Conservation (phyloP, 306 rosid species). For the Quercus gilva region DNA sequence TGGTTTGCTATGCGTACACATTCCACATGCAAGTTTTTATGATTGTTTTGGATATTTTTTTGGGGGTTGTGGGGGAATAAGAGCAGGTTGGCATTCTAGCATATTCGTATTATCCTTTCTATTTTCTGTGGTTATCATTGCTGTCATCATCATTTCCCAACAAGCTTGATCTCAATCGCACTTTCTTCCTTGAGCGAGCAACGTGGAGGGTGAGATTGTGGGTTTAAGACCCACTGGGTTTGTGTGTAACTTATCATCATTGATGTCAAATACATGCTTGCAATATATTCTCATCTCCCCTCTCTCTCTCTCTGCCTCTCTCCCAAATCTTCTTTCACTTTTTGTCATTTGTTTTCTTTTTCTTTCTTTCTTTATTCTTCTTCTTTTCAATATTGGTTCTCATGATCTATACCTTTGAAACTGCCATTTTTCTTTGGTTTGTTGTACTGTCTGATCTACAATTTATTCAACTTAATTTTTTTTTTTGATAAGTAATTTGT, state of each 20-base stretch:
- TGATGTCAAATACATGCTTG: too few species aligned
- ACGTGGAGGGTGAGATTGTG: too few species aligned
- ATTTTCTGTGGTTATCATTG: too few species aligned
- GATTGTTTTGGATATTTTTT: background rate
- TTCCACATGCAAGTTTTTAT: background rate
- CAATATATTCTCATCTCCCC: too few species aligned
- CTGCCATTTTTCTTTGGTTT: background rate
- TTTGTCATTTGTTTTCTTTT: background rate
- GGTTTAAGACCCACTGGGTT: too few species aligned
- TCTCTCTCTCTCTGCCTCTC: background rate
- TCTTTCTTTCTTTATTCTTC: background rate
- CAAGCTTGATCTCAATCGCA: too few species aligned
- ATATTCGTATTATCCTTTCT: too few species aligned
- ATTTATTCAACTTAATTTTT: background rate
- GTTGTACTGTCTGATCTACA: background rate
- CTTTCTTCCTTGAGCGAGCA: too few species aligned
- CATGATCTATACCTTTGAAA: background rate
- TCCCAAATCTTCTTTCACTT: background rate
- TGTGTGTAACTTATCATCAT: too few species aligned
- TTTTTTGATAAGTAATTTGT: background rate
- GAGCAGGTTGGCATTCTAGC: too few species aligned
- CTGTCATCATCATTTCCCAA: too few species aligned
- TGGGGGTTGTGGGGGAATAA: too few species aligned
- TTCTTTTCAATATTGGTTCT: background rate
- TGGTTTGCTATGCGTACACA: background rate